A percentile compares a stretch with the other conserved stretches of the same genome.
Evolutionary conservation across 192 early-diverging fungal genomes (phyloP).

Genomic region (Backusella morwellensis): DNA sequence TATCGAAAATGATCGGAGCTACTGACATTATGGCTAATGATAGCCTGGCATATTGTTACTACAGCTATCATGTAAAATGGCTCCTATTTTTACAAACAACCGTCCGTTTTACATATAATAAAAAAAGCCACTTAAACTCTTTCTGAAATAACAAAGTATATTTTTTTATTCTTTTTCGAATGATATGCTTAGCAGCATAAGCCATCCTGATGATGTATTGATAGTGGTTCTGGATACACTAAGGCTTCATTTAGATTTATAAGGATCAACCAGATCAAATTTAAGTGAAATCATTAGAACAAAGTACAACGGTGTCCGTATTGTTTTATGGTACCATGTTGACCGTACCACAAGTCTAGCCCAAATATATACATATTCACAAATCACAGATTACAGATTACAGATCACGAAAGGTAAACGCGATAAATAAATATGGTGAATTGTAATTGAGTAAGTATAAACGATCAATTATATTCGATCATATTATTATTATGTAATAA

Average conservation of each 20-base stretch:
- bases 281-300: background rate
- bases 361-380: background rate
- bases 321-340: background rate
- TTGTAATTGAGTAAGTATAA: background rate
- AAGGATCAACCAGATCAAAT: background rate
- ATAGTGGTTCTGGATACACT: background rate
- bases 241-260: background rate
- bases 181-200: background rate
- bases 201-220: background rate
- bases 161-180: background rate
- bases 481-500: background rate
- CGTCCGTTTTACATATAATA: background rate
- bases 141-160: background rate
- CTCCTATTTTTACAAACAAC: background rate
- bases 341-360: background rate
- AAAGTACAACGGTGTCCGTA: background rate
- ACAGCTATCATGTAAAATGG: background rate
- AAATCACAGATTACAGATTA: background rate
- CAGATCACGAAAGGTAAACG: background rate
- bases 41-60: background rate
- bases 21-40: background rate
- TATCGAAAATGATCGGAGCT: background rate
- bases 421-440: background rate
- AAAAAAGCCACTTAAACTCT: background rate
- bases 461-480: background rate